phyloP scores from a whole-genome alignment of 2,329 filamentous ascomycete species.

The Fusarium heterosporum region DNA sequence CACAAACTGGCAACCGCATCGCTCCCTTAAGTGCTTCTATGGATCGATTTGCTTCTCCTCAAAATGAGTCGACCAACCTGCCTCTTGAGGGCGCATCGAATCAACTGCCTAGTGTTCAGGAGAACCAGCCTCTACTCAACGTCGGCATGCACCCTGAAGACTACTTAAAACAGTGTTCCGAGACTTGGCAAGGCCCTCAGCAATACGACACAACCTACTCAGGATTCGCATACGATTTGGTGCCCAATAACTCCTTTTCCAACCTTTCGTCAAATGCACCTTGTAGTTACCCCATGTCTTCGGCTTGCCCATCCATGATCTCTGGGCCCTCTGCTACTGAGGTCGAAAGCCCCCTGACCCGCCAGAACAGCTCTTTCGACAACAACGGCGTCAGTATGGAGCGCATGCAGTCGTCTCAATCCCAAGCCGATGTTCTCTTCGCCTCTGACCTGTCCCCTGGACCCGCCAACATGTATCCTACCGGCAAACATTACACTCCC shows the following conservation, averaged over 20 bases:
- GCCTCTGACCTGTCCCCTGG: constrained; percentile 27
- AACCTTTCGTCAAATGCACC: constrained; percentile 36
- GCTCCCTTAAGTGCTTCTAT: constrained; percentile 48
- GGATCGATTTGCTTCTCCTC: constrained; percentile 49
- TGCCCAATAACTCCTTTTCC: constrained; percentile 35
- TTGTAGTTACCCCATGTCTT: constrained; percentile 48
- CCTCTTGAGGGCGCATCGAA: constrained; percentile 41
- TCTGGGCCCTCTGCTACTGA: constrained; percentile 56
- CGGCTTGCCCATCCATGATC: constrained; percentile 58
- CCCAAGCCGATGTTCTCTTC: constrained; percentile 47
- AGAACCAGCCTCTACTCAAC: constrained; percentile 48
- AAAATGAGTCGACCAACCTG: constrained; percentile 48
- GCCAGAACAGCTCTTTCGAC: constrained; percentile 57
- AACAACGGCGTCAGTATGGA: constrained; percentile 53
- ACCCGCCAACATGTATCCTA: constrained; percentile 35
- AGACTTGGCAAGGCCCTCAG: constrained; percentile 35
- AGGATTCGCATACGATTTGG: constrained; percentile 25
- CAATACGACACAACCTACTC: constrained; percentile 39
- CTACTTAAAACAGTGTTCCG: constrained; percentile 52
- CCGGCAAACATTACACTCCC: constrained; percentile 48
- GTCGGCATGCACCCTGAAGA: constrained; percentile 55
- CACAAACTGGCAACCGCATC: constrained; percentile 50
- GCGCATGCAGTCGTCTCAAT: constrained; percentile 54
- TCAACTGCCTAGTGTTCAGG: constrained; percentile 54
- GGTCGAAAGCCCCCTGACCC: constrained; percentile 55